Conservation (phyloP, 306 rosid species). For the Mimosa pudica region DNA sequence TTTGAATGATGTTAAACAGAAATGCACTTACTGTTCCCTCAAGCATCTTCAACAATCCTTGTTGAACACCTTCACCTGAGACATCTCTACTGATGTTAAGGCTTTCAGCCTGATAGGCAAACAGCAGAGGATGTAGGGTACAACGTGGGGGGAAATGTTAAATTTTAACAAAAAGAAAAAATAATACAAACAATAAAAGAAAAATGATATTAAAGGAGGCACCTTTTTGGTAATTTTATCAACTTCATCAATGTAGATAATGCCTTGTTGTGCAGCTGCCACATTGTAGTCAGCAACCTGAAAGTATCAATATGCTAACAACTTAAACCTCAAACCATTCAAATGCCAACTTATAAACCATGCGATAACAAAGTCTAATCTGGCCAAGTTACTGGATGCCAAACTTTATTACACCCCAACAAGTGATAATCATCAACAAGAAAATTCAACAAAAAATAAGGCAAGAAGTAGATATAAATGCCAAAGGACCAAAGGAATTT, state of each 20-base stretch:
- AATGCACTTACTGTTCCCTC: conserved; percentile 90
- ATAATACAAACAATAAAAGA: background rate
- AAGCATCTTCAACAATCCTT: conserved; percentile 94
- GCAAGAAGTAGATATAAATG: background rate
- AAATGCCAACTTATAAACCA: background rate
- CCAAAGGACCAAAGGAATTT: background rate
- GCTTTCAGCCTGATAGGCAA: conserved; percentile 87
- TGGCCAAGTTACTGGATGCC: background rate
- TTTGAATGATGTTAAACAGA: conserved; percentile 17
- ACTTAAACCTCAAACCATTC: background rate
- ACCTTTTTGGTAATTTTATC: conserved; percentile 98
- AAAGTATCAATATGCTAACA: background rate
- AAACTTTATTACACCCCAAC: background rate
- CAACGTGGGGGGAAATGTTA: background rate
- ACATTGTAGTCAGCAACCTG: conserved; percentile 97
- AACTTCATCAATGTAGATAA: conserved; percentile 98
- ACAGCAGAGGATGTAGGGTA: conserved; percentile 31
- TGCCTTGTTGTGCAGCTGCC: conserved; percentile 96
- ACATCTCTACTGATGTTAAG: conserved; percentile 97
- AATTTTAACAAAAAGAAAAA: conserved; percentile 8
- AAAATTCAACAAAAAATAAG: background rate
- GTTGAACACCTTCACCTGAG: conserved; percentile 99
- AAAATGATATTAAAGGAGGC: conserved; percentile 23
- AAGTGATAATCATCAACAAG: background rate
- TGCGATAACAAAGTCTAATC: background rate